phyloP scores from a whole-genome alignment of 1,139 yeast genomes.

The Fermentozyma sake region DNA sequence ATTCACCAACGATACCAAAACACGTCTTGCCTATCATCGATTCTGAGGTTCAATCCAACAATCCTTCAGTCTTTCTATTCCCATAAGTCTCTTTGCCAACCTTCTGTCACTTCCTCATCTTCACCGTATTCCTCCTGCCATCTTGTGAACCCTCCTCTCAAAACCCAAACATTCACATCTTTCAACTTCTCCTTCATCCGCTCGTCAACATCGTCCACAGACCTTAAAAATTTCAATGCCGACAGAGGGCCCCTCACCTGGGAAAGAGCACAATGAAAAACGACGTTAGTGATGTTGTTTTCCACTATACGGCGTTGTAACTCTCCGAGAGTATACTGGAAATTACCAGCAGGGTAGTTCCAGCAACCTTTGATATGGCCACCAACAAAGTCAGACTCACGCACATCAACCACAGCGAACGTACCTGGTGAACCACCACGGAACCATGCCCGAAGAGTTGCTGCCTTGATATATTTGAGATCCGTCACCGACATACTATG shows the following conservation, averaged over 20 bases:
- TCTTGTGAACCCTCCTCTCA: conserved; percentile 77
- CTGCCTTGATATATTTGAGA: conserved; percentile 39
- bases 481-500: conserved; percentile 5
- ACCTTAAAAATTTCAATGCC: conserved; percentile 62
- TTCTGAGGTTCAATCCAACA: too few relatives aligned
- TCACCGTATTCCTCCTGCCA: conserved; percentile 80
- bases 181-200: conserved; percentile 22
- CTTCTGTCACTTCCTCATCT: conserved; percentile 65
- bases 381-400: conserved; percentile 67
- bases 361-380: conserved; percentile 68
- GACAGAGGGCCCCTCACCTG: conserved; percentile 91
- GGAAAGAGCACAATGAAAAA: conserved; percentile 86
- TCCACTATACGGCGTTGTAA: conserved; percentile 33
- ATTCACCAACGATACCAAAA: too few relatives aligned
- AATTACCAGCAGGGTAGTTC: conserved; percentile 56
- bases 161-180: conserved; percentile 65
- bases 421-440: conserved; percentile 33
- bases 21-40: too few relatives aligned
- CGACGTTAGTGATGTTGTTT: conserved; percentile 46
- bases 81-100: conserved; percentile 58
- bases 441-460: conserved; percentile 44
- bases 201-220: conserved; percentile 35
- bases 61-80: conserved; percentile 10
- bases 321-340: conserved; percentile 39
- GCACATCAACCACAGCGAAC: conserved; percentile 78